Conservation (phyloP, 2,329 filamentous ascomycete genomes). For the Arthrobotrys sphaeroides region DNA sequence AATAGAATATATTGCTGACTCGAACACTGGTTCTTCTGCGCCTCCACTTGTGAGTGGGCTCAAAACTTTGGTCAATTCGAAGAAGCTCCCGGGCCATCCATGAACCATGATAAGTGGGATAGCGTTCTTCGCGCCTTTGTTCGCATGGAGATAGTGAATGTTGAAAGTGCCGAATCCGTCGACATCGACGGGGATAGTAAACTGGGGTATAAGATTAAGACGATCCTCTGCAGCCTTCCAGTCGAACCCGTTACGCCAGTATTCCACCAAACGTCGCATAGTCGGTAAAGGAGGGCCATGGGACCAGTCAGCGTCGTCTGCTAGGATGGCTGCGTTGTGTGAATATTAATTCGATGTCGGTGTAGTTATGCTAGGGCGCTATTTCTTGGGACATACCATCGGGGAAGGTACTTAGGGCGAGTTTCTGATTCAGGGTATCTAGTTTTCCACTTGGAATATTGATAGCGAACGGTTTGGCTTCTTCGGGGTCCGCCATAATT, state of each 20-base stretch:
- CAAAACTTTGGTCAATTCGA: constrained; percentile 73
- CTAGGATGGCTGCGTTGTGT: constrained; percentile 23
- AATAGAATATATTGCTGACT: background rate
- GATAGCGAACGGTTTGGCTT: constrained; percentile 28
- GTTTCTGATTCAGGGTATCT: constrained; percentile 19
- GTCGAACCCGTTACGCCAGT: constrained; percentile 66
- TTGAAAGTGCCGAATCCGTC: constrained; percentile 70
- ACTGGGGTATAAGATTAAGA: constrained; percentile 72
- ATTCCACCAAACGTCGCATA: constrained; percentile 59
- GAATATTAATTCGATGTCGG: background rate
- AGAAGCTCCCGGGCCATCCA: constrained; percentile 76
- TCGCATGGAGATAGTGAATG: constrained; percentile 73
- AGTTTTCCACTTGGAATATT: constrained; percentile 12
- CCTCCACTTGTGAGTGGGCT: constrained; percentile 56
- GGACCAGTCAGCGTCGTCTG: constrained; percentile 27
- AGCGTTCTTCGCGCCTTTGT: constrained; percentile 65
- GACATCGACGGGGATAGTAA: constrained; percentile 66
- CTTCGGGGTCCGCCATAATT: constrained; percentile 10
- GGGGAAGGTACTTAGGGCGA: constrained; percentile 18
- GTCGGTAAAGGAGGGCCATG: constrained; percentile 55
- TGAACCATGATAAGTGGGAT: constrained; percentile 75
- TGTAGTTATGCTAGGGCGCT: background rate
- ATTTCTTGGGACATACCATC: constrained; percentile 17
- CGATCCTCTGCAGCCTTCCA: constrained; percentile 70
- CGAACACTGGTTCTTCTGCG: constrained; percentile 16